Percentiles rank a stretch among this genome's conserved stretches.
phyloP scores from a whole-genome alignment of 179 eudicot genomes.

The Spergularia azorica region DNA sequence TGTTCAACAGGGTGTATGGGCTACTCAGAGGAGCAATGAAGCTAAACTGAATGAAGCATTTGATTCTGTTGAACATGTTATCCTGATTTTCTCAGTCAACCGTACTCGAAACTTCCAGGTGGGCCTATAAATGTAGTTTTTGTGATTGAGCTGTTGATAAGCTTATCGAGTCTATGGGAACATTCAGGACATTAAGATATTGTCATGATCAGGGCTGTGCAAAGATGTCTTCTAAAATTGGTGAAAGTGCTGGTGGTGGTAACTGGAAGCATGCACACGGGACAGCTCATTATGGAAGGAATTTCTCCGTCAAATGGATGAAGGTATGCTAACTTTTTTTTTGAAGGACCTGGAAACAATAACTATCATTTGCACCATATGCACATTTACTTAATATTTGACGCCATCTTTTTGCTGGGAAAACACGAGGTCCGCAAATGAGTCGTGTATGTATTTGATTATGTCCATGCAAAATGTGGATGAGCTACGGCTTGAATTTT shows the following conservation, averaged over 20 bases:
- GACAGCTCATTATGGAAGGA: conserved; percentile 96
- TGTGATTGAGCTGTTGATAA: conserved; percentile 14
- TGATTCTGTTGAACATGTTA: conserved; percentile 91
- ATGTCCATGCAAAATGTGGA: neutral
- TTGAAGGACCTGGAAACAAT: too few relatives aligned
- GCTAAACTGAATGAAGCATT: conserved; percentile 98
- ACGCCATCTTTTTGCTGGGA: conserved; percentile 4
- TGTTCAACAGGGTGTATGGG: conserved; percentile 99
- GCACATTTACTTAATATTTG: conserved; percentile 5
- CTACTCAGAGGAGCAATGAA: conserved; percentile 99
- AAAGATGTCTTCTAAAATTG: conserved; percentile 93
- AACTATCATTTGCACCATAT: neutral
- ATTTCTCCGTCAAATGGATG: conserved; percentile 94
- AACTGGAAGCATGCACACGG: conserved; percentile 99
- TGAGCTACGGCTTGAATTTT: neutral
- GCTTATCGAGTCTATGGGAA: conserved; percentile 9
- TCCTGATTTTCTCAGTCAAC: conserved; percentile 92
- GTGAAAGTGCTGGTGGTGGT: conserved; percentile 90
- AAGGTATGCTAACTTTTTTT: conserved; percentile 53
- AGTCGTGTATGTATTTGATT: neutral
- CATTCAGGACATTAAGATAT: conserved; percentile 5
- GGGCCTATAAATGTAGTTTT: conserved; percentile 19
- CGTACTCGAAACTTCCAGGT: conserved; percentile 99
- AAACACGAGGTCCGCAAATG: neutral
- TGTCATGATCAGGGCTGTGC: conserved; percentile 80